Base-by-base conservation (phyloP, 2,329 filamentous ascomycete genomes). In the Aspergillus fructus region DNA sequence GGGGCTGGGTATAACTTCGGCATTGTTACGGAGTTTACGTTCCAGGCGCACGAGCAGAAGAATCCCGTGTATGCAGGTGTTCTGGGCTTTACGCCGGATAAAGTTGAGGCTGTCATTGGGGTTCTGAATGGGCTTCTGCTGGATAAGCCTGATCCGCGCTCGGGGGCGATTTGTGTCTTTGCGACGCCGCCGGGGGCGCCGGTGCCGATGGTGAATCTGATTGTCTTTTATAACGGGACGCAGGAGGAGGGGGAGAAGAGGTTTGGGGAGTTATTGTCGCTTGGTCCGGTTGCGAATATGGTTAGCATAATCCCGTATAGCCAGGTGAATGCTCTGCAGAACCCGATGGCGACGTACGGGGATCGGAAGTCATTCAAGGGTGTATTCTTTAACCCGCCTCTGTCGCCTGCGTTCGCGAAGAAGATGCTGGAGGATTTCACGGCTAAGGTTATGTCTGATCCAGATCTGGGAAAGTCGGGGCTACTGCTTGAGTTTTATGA, bases 401-500 rank as follows among this genome's bases (percentile, higher is more conserved):
- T 82, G 21, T 69, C 69, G 19, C 65, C 64, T 5, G 59, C 59
- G 0, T 75, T 78, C 49, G 63, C 71, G 21, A 61, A 72, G 54
- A 57, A 63, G 5, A 63, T 75, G 4, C 65, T 72, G 6, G 64
- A 70, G 2, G 67, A 71, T 5, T 67, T 75, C 43, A 69, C 67
- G 7, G 56, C 61, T 0, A 69, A 66, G 47, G 59, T 75, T 1
- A 53, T 64, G 6, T 50, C 56, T 4, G 66, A 74, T 23, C 56
- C 65, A 0, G 70, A 74, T 4, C 59, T 71, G 12, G 71, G 64
- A 70, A 1, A 64, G 71, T 4, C 27, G 8, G 59, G 69, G 0
- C 56, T 79, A 3, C 66, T 76, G 1, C 74, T 79, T 4, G 80
- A 83, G 59, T 69, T 77, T 23, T 73, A 75, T 23, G 73, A 79